Conservation (phyloP, 2,329 filamentous ascomycete species). For the Colletotrichum truncatum region DNA sequence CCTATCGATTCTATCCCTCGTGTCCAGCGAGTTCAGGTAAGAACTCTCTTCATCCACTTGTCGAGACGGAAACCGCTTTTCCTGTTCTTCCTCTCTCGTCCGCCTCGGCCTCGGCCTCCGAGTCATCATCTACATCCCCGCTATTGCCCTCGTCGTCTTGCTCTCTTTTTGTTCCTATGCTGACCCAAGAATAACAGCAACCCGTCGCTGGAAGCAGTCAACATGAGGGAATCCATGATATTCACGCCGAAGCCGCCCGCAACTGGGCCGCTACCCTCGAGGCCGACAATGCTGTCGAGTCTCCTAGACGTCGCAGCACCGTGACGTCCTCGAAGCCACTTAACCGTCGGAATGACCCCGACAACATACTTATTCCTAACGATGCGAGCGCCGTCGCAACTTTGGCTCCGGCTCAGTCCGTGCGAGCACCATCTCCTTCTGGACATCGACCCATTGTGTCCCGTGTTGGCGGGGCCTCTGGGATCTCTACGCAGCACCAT, state of each 20-base stretch:
- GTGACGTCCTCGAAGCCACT: slow-evolving; percentile 33
- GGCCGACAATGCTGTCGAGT: slow-evolving; percentile 35
- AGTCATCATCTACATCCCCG: too few relatives aligned
- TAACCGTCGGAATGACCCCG: slow-evolving; percentile 34
- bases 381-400: slow-evolving; percentile 97
- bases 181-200: slow-evolving; percentile 25
- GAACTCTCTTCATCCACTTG: too few relatives aligned
- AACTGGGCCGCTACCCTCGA: slow-evolving; percentile 43
- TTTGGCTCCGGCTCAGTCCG: slow-evolving; percentile 95
- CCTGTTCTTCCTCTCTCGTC: not conserved
- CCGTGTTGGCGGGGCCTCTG: slow-evolving; percentile 59
- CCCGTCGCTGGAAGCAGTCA: slow-evolving; percentile 4
- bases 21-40: slow-evolving; percentile 6
- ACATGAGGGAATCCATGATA: slow-evolving; percentile 12
- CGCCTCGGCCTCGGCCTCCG: too few relatives aligned
- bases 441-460: slow-evolving; percentile 67
- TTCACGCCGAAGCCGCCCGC: slow-evolving; percentile 36
- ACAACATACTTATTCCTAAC: slow-evolving; percentile 53
- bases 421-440: slow-evolving; percentile 86
- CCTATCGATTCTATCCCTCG: slow-evolving; percentile 24
- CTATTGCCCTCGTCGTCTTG: too few relatives aligned
- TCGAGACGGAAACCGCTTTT: too few relatives aligned
- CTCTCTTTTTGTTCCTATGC: too few relatives aligned
- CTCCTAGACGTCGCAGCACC: slow-evolving; percentile 28
- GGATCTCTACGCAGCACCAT: slow-evolving; percentile 83